A percentile compares a stretch with the other conserved stretches of the same genome.
These are phyloP conservation scores for Apiospora sp. DNA, from an alignment of 2,329 filamentous ascomycete genomes.

Conservation along the genomic window DNA sequence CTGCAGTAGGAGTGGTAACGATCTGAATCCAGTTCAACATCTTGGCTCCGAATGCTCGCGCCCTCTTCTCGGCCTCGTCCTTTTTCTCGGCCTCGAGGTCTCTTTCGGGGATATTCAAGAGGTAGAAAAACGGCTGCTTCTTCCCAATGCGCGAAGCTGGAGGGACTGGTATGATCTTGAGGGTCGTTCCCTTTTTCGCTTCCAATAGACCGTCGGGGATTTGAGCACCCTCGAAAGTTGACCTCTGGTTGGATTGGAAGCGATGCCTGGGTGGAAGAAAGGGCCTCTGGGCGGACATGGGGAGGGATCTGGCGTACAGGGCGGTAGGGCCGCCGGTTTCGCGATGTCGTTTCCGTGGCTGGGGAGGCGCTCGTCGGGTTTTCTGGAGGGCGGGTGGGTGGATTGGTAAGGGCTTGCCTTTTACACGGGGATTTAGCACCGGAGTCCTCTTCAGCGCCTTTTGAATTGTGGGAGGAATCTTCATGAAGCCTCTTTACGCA, in stretches of 20 bases:
- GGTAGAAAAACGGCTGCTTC: neutral
- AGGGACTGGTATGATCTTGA: slow-evolving; percentile 10
- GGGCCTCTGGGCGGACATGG: slow-evolving; percentile 4
- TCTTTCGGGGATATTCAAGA: slow-evolving; percentile 15
- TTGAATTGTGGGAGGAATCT: neutral
- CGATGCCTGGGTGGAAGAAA: slow-evolving; percentile 14
- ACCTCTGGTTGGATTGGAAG: neutral
- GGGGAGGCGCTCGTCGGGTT: neutral
- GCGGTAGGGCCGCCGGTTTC: neutral
- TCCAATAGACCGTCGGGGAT: slow-evolving; percentile 21
- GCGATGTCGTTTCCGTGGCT: slow-evolving; percentile 3
- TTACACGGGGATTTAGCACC: neutral
- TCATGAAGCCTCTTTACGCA: slow-evolving; percentile 21
- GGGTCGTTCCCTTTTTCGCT: neutral
- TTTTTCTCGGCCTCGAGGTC: slow-evolving; percentile 4
- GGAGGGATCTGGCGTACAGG: neutral
- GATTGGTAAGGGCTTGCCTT: neutral
- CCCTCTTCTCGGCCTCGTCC: neutral
- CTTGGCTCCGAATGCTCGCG: slow-evolving; percentile 30
- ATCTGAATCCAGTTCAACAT: slow-evolving; percentile 83
- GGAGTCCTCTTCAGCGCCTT: slow-evolving; percentile 24
- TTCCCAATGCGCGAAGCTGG: neutral
- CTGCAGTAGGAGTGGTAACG: slow-evolving; percentile 82
- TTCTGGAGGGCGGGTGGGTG: neutral
- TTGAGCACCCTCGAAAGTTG: slow-evolving; percentile 16